Percentiles rank a stretch among this genome's conserved stretches.
Conservation (phyloP, 345 rosid genomes). For the Erucastrum elatum region DNA sequence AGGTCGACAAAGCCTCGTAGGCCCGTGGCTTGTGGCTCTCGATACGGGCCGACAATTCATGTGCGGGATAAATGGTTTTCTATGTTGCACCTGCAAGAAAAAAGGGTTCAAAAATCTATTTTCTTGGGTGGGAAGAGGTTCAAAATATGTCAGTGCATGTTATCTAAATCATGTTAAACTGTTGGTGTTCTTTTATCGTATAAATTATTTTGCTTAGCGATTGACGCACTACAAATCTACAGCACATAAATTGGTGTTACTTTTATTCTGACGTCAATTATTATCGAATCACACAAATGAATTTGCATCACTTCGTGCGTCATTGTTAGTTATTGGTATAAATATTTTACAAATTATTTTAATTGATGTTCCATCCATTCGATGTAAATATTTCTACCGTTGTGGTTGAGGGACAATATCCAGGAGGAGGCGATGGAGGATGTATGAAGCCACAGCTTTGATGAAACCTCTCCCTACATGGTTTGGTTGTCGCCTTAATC, state of each 20-base stretch:
- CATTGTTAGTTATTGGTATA: neutral
- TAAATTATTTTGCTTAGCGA: neutral
- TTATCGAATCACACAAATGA: neutral
- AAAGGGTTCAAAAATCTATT: no score
- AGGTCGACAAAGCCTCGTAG: neutral
- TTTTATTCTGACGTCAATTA: neutral
- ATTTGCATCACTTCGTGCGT: neutral
- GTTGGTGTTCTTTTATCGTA: neutral
- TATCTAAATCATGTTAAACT: no score
- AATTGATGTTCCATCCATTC: neutral
- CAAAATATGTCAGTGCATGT: no score
- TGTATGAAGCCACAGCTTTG: no score
- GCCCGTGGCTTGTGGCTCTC: neutral
- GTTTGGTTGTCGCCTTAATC: no score
- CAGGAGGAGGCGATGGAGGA: no score
- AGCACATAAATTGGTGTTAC: neutral
- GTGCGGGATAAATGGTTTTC: neutral
- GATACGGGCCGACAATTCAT: neutral
- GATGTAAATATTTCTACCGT: neutral
- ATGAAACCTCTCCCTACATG: no score
- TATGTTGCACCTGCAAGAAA: no score
- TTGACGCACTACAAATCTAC: neutral
- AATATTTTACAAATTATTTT: neutral
- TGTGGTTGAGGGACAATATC: no score
- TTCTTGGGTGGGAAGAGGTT: no score